A percentile compares a stretch with the other conserved stretches of the same genome.
Conservation (phyloP, 306 rosid genomes). For the Quercus glauca region DNA sequence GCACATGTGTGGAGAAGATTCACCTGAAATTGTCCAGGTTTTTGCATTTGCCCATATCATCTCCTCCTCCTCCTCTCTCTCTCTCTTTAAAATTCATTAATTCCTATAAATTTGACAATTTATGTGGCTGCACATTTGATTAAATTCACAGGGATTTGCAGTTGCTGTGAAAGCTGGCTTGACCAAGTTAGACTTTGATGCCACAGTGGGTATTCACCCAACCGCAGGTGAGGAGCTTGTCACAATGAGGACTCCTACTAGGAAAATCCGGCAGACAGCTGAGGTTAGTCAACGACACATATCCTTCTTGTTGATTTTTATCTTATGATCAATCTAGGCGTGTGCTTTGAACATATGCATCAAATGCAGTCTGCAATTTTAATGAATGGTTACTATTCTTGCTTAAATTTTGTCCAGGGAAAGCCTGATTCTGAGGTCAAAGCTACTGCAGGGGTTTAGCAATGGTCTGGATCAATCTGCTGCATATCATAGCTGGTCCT, state of each 20-base stretch:
- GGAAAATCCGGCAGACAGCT: conserved; percentile 62
- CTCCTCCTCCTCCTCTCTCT: neutral
- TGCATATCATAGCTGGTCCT: neutral
- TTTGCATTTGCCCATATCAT: conserved; percentile 12
- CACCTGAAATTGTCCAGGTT: conserved; percentile 93
- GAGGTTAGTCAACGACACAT: conserved; percentile 48
- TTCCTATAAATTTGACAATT: conserved; percentile 16
- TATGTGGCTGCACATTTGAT: conserved; percentile 13
- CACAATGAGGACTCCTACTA: conserved; percentile 85
- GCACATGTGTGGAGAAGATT: conserved; percentile 96
- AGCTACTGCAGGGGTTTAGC: conserved; percentile 59
- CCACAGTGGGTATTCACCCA: conserved; percentile 93
- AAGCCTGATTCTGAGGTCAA: conserved; percentile 55
- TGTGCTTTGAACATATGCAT: neutral
- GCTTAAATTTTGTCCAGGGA: conserved; percentile 47
- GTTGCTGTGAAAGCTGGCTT: conserved; percentile 92
- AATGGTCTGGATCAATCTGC: neutral
- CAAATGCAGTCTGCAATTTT: neutral
- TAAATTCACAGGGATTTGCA: conserved; percentile 77
- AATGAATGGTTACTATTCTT: conserved; percentile 12
- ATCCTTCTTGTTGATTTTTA: neutral
- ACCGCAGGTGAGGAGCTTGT: conserved; percentile 94
- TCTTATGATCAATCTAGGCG: neutral
- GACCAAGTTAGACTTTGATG: conserved; percentile 87
- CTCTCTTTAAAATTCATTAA: conserved; percentile 5